phyloP scores from a whole-genome alignment of 2,329 filamentous ascomycete genomes.

The Pezicula carpinea region DNA sequence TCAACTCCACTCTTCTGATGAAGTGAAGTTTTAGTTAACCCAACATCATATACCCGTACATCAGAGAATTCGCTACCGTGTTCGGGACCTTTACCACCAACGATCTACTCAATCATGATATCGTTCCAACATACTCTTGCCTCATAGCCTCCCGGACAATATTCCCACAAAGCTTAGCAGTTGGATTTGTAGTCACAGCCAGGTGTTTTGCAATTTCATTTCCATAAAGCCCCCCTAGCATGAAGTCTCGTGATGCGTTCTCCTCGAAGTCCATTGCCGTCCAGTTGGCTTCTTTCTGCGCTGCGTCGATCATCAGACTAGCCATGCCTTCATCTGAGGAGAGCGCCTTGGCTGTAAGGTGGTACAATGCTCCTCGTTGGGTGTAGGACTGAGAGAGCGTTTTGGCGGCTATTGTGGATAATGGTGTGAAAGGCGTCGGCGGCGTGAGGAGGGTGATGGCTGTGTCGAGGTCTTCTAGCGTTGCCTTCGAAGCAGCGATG shows the following conservation, averaged over 20 bases:
- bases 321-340: constrained; percentile 24
- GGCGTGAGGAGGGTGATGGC: constrained; percentile 58
- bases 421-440: constrained; percentile 38
- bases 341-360: constrained; percentile 45
- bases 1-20: no score
- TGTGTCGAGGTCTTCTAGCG: constrained; percentile 49
- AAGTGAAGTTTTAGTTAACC: no score
- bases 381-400: constrained; percentile 68
- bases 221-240: constrained; percentile 59
- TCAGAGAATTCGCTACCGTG: no score
- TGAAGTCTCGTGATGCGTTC: constrained; percentile 57
- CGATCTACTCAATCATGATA: no score
- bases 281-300: constrained; percentile 45
- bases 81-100: no score
- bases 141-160: constrained; percentile 67
- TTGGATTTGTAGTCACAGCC: constrained; percentile 62
- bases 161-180: constrained; percentile 64
- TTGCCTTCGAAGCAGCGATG: constrained; percentile 35
- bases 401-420: constrained; percentile 61
- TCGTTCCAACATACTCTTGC: constrained; percentile 54
- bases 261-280: constrained; percentile 54
- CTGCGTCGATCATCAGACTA: constrained; percentile 33
- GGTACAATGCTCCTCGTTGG: constrained; percentile 63
- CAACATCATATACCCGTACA: no score
- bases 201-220: constrained; percentile 61